A percentile compares a stretch with the other conserved stretches of the same genome.
Conservation (phyloP, 208 protist genomes). For the Blastocrithidia nonstop region DNA sequence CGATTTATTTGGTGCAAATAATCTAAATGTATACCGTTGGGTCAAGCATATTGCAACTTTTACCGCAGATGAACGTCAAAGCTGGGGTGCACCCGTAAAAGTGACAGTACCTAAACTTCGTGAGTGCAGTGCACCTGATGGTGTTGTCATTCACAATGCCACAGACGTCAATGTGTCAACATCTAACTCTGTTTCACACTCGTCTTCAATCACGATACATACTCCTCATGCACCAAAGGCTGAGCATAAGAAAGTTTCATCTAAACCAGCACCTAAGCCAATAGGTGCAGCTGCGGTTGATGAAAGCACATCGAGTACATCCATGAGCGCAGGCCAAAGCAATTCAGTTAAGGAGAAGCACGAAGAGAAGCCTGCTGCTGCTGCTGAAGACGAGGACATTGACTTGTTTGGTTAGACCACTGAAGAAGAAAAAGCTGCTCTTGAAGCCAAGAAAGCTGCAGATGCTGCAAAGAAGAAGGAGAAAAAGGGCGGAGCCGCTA, state of each 20-base stretch:
- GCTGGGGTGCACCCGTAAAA: slow-evolving; percentile 38
- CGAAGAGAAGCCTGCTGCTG: slow-evolving; percentile 4
- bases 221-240: background rate
- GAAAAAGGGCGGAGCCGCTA: slow-evolving; percentile 72
- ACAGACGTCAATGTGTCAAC: no score
- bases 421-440: slow-evolving; percentile 71
- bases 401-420: slow-evolving; percentile 14
- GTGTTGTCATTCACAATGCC: no score
- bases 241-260: slow-evolving; percentile 7
- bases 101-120: slow-evolving; percentile 16
- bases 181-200: no score
- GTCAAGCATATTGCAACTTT: slow-evolving; percentile 60
- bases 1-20: slow-evolving; percentile 34
- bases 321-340: no score
- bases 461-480: slow-evolving; percentile 68
- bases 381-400: slow-evolving; percentile 9
- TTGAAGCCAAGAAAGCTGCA: slow-evolving; percentile 79
- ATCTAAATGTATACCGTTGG: slow-evolving; percentile 47
- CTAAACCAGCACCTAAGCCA: no score
- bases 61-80: slow-evolving; percentile 30
- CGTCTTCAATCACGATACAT: no score
- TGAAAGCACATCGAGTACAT: no score
- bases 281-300: no score
- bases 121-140: slow-evolving; percentile 3
- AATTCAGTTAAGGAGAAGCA: no score